Conservation (phyloP, 192 early-diverging fungal genomes). For the Backusella mclennaniae region DNA sequence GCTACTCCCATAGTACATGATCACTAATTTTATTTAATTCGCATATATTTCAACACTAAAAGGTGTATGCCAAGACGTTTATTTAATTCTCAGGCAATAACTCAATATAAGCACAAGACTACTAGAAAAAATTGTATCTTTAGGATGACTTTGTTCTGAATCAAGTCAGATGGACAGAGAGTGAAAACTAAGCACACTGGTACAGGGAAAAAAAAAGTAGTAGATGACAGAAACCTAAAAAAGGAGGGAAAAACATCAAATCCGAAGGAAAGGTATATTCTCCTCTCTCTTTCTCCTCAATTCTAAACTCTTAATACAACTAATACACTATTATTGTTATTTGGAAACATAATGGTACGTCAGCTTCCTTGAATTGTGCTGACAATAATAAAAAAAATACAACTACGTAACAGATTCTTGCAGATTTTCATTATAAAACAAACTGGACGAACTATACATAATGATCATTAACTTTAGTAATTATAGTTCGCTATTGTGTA, state of each 20-base stretch:
- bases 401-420: neutral
- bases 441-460: neutral
- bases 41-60: neutral
- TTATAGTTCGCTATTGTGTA: neutral
- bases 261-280: neutral
- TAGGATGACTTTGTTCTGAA: neutral
- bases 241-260: neutral
- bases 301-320: neutral
- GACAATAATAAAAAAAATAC: neutral
- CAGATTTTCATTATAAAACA: neutral
- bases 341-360: neutral
- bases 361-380: neutral
- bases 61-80: neutral
- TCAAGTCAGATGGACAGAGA: neutral
- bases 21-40: neutral
- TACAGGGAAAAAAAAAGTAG: neutral
- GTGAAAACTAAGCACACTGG: neutral
- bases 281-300: neutral
- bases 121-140: neutral
- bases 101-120: neutral
- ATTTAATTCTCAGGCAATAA: neutral
- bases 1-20: neutral
- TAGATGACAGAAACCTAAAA: neutral
- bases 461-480: neutral
- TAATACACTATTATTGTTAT: neutral